phyloP scores from a whole-genome alignment of 2,329 filamentous ascomycete species.

The Hypoxylon sp. region DNA sequence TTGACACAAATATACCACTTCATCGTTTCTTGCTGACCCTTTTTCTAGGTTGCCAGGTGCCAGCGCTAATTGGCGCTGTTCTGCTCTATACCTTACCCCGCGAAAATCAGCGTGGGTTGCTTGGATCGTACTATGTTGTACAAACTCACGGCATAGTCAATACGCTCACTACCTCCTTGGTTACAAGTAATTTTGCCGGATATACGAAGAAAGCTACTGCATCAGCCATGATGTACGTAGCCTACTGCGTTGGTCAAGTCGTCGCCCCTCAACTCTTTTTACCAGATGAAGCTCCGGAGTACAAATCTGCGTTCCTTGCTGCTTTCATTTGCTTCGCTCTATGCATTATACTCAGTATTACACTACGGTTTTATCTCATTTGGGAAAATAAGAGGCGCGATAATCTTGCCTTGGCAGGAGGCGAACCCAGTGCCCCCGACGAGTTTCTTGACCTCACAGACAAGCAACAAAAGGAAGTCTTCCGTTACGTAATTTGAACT shows the following conservation, averaged over 20 bases:
- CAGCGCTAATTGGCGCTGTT: slow-evolving; percentile 34
- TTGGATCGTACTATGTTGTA: slow-evolving; percentile 31
- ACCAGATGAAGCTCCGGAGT: slow-evolving; percentile 64
- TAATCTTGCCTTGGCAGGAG: slow-evolving; percentile 3
- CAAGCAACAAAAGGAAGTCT: slow-evolving; percentile 35
- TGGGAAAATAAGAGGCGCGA: slow-evolving; percentile 64
- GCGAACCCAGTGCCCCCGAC: slow-evolving; percentile 10
- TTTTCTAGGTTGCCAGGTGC: slow-evolving; percentile 28
- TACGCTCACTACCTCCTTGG: slow-evolving; percentile 29
- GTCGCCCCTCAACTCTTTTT: slow-evolving; percentile 65
- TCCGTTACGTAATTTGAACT: slow-evolving; percentile 37
- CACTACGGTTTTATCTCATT: slow-evolving; percentile 59
- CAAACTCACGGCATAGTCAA: slow-evolving; percentile 37
- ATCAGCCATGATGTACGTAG: slow-evolving; percentile 34
- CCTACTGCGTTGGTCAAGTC: slow-evolving; percentile 34
- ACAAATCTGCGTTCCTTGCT: slow-evolving; percentile 68
- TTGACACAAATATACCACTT: background rate
- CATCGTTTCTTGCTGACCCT: slow-evolving; percentile 5
- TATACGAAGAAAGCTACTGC: slow-evolving; percentile 35
- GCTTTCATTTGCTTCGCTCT: slow-evolving; percentile 68
- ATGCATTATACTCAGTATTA: slow-evolving; percentile 57
- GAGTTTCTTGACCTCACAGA: slow-evolving; percentile 42
- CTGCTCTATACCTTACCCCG: slow-evolving; percentile 38
- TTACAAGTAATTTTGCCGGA: slow-evolving; percentile 30
- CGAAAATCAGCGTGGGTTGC: slow-evolving; percentile 27